phyloP scores from a whole-genome alignment of 164 flowering plant species.

The Vitis rupestris region DNA sequence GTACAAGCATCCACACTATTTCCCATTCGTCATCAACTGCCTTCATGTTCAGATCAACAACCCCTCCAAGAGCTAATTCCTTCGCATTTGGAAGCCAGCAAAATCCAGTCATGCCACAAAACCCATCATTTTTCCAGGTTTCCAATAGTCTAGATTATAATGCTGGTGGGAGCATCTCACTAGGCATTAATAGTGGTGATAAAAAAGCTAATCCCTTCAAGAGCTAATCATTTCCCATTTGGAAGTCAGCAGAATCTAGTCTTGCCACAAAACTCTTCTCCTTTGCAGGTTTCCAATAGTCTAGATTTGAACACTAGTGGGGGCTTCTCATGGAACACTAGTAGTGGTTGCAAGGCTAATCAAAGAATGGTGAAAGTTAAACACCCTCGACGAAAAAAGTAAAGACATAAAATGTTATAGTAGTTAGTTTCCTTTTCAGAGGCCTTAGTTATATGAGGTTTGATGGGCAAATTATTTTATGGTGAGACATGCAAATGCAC shows the following conservation, averaged over 20 bases:
- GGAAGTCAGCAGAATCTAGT: constrained; percentile 47
- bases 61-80: constrained; percentile 19
- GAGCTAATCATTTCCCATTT: constrained; percentile 51
- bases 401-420: constrained; percentile 9
- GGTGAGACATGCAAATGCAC: background rate
- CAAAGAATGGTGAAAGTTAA: constrained; percentile 41
- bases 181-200: too few relatives aligned
- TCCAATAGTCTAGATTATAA: too few relatives aligned
- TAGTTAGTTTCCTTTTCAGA: background rate
- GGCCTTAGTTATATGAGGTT: background rate
- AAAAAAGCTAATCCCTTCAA: too few relatives aligned
- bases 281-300: constrained; percentile 61
- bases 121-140: too few relatives aligned
- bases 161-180: too few relatives aligned
- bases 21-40: constrained; percentile 30
- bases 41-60: constrained; percentile 43
- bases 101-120: too few relatives aligned
- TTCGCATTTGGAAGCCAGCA: too few relatives aligned
- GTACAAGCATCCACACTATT: constrained; percentile 40
- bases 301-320: constrained; percentile 44
- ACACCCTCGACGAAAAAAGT: constrained; percentile 40
- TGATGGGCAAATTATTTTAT: background rate
- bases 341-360: constrained; percentile 43
- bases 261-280: constrained; percentile 45
- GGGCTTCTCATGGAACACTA: constrained; percentile 59